Percentiles rank a stretch among this genome's conserved stretches.
phyloP scores from a whole-genome alignment of 345 rosid species.

The Sisymbrium irio region DNA sequence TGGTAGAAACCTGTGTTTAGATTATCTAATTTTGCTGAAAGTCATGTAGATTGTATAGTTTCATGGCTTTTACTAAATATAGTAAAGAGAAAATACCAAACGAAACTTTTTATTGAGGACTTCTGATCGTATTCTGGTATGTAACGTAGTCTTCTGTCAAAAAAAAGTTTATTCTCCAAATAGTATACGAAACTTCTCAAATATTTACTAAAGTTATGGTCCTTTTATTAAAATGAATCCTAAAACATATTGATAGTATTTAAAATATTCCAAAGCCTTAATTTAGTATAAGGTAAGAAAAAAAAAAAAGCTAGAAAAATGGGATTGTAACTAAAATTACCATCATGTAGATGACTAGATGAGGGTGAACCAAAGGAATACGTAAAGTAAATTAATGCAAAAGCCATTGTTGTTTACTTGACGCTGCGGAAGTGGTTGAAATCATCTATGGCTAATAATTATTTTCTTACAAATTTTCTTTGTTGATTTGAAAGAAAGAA shows the following conservation, averaged over 20 bases:
- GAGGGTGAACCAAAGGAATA: conserved; percentile 26
- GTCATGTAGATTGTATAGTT: neutral
- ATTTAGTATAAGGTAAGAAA: neutral
- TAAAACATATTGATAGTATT: neutral
- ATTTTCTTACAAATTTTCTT: neutral
- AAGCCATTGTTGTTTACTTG: conserved; percentile 22
- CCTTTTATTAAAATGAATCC: too few relatives aligned
- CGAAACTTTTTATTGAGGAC: neutral
- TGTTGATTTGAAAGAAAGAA: neutral
- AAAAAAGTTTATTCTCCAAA: neutral
- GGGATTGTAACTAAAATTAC: neutral
- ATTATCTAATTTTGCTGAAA: neutral
- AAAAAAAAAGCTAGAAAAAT: neutral
- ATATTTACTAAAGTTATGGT: too few relatives aligned
- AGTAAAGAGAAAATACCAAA: neutral
- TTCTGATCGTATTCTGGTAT: neutral
- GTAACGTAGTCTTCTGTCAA: neutral
- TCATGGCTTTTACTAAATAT: neutral
- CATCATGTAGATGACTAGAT: neutral
- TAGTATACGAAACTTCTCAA: too few relatives aligned
- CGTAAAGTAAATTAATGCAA: conserved; percentile 10
- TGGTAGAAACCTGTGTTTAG: neutral
- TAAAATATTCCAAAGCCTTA: neutral
- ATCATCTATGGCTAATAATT: conserved; percentile 7
- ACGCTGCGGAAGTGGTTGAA: conserved; percentile 20